Conservation (phyloP, 441 rosid genomes). For the Bocquillonia castaneifolia region DNA sequence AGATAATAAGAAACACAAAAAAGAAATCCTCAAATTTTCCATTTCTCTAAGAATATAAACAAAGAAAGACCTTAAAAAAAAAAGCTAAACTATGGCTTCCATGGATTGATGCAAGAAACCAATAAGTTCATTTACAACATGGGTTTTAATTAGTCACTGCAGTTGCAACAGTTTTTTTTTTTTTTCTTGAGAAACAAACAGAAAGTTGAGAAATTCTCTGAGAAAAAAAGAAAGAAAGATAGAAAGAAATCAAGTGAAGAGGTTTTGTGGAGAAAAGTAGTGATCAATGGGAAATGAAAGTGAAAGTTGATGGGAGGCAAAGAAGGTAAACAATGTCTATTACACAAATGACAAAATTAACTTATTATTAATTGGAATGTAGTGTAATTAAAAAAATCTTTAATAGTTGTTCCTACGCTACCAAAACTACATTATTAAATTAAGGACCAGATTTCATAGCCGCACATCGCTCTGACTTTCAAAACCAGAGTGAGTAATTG, state of each 20-base stretch:
- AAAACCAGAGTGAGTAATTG: neutral
- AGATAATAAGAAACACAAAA: slow-evolving; percentile 23
- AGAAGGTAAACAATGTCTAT: neutral
- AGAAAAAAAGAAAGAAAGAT: slow-evolving; percentile 10
- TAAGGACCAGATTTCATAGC: slow-evolving; percentile 1
- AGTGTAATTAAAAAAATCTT: no score
- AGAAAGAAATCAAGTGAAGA: neutral
- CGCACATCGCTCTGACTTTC: slow-evolving; percentile 8
- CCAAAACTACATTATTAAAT: slow-evolving; percentile 19
- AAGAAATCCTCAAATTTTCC: slow-evolving; percentile 24
- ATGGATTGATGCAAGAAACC: neutral
- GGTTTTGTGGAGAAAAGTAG: slow-evolving; percentile 1
- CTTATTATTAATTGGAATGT: no score
- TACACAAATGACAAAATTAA: no score
- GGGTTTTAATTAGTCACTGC: no score
- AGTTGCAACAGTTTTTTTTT: no score
- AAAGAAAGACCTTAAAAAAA: neutral
- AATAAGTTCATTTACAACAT: neutral
- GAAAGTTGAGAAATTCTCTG: slow-evolving; percentile 6
- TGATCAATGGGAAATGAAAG: slow-evolving; percentile 8
- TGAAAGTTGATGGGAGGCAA: neutral
- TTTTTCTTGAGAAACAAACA: slow-evolving; percentile 30
- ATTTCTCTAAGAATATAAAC: neutral
- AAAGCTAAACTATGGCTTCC: slow-evolving; percentile 3
- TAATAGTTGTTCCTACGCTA: slow-evolving; percentile 19